Base-by-base conservation (phyloP, 148 eudicot genomes). In the Nepenthes mirabilis region DNA sequence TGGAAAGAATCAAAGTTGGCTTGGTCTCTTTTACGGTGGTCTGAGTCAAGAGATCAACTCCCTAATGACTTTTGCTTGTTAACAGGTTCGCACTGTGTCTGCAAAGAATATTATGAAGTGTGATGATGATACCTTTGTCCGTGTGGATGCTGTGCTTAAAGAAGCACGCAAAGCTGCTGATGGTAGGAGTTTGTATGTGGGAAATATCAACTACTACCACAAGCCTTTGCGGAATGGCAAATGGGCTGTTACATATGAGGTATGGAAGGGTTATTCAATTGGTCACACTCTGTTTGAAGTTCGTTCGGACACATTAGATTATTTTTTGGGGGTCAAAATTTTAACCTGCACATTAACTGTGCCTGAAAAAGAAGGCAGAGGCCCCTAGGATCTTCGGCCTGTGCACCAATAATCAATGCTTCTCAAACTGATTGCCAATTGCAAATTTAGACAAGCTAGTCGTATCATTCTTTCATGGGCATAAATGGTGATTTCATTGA, bases 171-270 rank as follows among this genome's bases (percentile, higher is more conserved):
- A 77, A 66, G 73, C 85, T 37, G 70, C 83, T 14, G 75, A 76
- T 12, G 70, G 65, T 14, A 75, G 62, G 68, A 91, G 96, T 74
- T 74, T 91, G 65, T 91, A 91, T 68, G 67, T 83, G 34, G 97
- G 97, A 50, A 91, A 88, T 61, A 82, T 91, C 69, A 91, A 91
- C 62, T 83, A 81, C 75, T 78, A 83, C 70, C 88, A 88, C 72
- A 85, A 80, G 70, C 94, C 95, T 59, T 70, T 81, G 55, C 97
- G 97, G 62, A 57, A 74, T 68, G 97, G 97, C 61, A 91, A 91
- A 91, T 91, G 97, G 97, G 89, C 94, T 40, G 97, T 91, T 45
- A 91, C 97, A 34, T 91, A 85, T 62, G 97, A 91, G 97, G 97
- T 91, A 72, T 45, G 68, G 32, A 11, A n/a, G 36, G 47, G n/a